Percentiles rank a stretch among this genome's conserved stretches.
These are phyloP conservation scores for Lecanicillium sp. DNA, from an alignment of 2,329 filamentous ascomycete genomes.

Conservation along the genomic window DNA sequence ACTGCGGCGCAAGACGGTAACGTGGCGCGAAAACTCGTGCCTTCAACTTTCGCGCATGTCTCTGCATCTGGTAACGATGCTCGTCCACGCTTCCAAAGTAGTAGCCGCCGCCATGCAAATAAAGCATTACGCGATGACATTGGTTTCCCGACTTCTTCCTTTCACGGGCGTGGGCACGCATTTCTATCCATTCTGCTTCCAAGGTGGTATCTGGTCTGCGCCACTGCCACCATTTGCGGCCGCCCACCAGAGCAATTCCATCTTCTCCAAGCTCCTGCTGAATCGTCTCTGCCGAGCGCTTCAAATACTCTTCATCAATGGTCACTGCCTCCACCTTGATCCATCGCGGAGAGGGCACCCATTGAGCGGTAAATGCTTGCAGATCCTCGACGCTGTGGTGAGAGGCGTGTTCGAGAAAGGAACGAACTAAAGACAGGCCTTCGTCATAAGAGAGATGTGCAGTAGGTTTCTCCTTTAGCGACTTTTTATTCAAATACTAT, in stretches of 20 bases:
- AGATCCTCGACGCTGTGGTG: constrained; percentile 89
- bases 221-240: constrained; percentile 87
- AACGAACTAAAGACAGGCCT: constrained; percentile 77
- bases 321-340: constrained; percentile 65
- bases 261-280: constrained; percentile 68
- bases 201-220: constrained; percentile 57
- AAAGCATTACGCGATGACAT: constrained; percentile 76
- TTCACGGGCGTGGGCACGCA: constrained; percentile 66
- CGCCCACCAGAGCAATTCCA: constrained; percentile 70
- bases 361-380: constrained; percentile 84
- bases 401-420: constrained; percentile 78
- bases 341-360: constrained; percentile 86
- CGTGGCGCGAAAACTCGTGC: constrained; percentile 79
- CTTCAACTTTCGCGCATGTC: constrained; percentile 89
- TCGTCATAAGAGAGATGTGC: constrained; percentile 92
- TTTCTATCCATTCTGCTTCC: constrained; percentile 92
- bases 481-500: constrained; percentile 76
- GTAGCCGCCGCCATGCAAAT: constrained; percentile 90
- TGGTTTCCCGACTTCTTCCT: constrained; percentile 54
- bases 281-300: constrained; percentile 58
- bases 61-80: constrained; percentile 96
- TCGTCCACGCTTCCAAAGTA: constrained; percentile 95
- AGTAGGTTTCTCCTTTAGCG: constrained; percentile 70
- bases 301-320: constrained; percentile 58
- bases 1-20: constrained; percentile 87